Evolutionary conservation across 2,329 filamentous ascomycete species (phyloP), one percentile per base, ranked within the genome.

Genomic region (Calonectria multiphialidica): DNA sequence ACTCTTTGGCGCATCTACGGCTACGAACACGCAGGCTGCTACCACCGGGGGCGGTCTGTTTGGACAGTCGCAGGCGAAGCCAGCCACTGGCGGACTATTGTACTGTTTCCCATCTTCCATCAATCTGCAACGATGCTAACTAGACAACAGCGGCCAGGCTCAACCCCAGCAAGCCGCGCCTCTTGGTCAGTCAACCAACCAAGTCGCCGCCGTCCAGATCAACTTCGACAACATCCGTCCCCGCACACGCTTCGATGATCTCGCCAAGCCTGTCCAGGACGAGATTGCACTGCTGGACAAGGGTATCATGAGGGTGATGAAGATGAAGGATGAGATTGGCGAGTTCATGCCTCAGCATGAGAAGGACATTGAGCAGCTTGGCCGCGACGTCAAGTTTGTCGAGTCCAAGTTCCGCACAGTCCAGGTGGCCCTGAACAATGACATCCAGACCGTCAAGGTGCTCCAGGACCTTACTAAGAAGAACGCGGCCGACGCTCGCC

Each of bases 161-260:
- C 80, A 83, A 61, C 53, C 80, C 35, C 80, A 80, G 66, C 79
- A 79, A 59, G 78, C 70, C 57, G 55, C 64, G 18, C 72, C 74
- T 21, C 67, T 80, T 49, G 70, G 76, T 12, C 81, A 81, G 63
- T 83, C 86, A 12, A 86, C 73, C 80, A 88, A 87, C 63, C 88
- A 90, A 75, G 88, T 92, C 18, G 92, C 93, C 0, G 94, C 93
- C 21, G 93, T 95, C 21, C 93, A 94, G 79, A 94, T 98, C 78
- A 94, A 97, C 83, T 85, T 94, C 65, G 90, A 90, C 77, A 94
- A 94, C 80, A 87, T 98, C 72, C 92, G 95, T 65, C 93, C 94
- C 18, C 98, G 96, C 0, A 98, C 95, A 4, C 94, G 97, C 73
- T 98, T 97, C 86, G 95, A 95, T 81, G 96, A 98, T 83, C 92